Base-by-base conservation (phyloP, 768 basidiomycete genomes). In the Collybia sordida region DNA sequence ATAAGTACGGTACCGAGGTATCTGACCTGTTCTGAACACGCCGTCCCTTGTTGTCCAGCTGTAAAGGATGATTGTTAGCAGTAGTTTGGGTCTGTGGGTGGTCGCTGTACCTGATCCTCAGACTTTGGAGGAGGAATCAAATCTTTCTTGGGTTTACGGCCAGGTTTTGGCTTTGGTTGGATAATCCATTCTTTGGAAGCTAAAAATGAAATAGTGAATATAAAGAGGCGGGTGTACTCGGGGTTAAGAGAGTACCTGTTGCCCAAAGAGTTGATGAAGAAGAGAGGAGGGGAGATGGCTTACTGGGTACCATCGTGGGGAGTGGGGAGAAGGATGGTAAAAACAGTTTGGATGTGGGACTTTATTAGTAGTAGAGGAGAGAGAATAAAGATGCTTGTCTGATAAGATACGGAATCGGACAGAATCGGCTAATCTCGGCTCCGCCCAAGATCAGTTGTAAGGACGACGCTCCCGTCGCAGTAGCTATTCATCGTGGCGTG, bases 161-260 rank as follows among this genome's bases (percentile, higher is more conserved):
- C 91, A 28, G 91, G 91, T 64, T 90, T 93, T 7, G 90, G 87
- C 60, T 88, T 90, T 6, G 91, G 86, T 19, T 86, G 85, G 57
- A 93, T 88, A 53, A 90, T 79, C 91, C 91, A 93, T 66, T 92
- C 88, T 66, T 85, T 91, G n/a, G 89, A 90, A 23, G 90, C 90
- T 90, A 63, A 45, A 25, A 47, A 52, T 47, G 46, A 47, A 57
- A 45, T 50, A 52, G 39, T 42, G 38, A 38, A 48, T 9, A 24
- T 17, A 40, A 34, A 31, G 48, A 35, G 50, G 50, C 19, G 35
- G 18, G 39, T 14, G 53, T 47, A 42, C 44, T 49, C 52, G 23
- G 21, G 24, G 27, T 54, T n/a, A 45, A 18, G 15, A 37, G 59
- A 68, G 47, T 72, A 88, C 88, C 82, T 60, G 85, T 87, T 45